Base-by-base conservation (phyloP, 805 yeast species). In the Saturnispora bothae region DNA sequence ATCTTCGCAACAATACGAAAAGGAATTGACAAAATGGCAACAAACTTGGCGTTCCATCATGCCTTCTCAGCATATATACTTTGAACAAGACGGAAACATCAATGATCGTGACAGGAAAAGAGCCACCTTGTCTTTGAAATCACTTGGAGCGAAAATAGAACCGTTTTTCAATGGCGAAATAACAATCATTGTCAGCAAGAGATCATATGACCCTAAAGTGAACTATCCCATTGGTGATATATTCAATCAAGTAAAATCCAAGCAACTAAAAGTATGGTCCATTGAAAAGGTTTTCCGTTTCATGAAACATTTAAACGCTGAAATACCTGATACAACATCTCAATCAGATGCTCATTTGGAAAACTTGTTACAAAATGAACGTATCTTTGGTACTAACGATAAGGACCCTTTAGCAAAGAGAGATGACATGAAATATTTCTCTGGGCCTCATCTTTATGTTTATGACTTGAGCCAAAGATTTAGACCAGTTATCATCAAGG, bases 341-440 rank as follows among this genome's bases (percentile, higher is more conserved):
- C 41, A 43, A 22, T 33, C 45, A 29, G 46, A 48, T n/a, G 48
- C 41, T 13, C 54, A 54, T 29, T 59, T 79, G 33, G 69, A 79
- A 3, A 73, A 78, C 34, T 65, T 89, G 45, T 68, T 89, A 49
- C 76, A 78, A 45, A 86, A 84, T 52, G 98, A 92, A 53, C 83
- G 83, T 51, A 60, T 83, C 12, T 77, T 74, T 54, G 96, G 96
- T 10, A 82, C 95, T 1, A 71, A 80, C 27, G 96, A 88, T 56
- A 72, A 95, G 47, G 96, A 88, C 55, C 92, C 94, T 10, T 71
- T 68, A 44, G 92, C 94, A 2, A 76, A 71, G 47, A 66, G 95
- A 40, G 95, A 83, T 49, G 96, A 89, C 54, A 72, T 81, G 50
- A 78, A 79, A 52, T 83, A 83, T 55, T 83, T 92, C 57, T 77